Base-by-base conservation (phyloP, 2,329 filamentous ascomycete species). In the Epichloe typhina region DNA sequence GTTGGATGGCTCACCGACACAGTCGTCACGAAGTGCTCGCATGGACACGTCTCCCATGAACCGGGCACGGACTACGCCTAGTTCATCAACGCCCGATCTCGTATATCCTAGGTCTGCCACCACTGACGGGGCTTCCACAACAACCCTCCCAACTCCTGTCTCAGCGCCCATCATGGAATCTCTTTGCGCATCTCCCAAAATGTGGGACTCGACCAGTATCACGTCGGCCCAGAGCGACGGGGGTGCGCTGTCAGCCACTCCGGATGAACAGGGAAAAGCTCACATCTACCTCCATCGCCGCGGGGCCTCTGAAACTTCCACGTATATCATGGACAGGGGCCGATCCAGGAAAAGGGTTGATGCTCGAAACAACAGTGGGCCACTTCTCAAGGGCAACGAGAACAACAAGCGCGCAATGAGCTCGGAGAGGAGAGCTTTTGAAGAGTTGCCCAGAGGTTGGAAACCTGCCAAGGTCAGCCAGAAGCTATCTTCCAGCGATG, bases 371-470 rank as follows among this genome's bases (percentile, higher is more conserved):
- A 69, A 69, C 53, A 68, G 66, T 33, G 64, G 63, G 7, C 60
- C 60, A 1, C 60, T 64, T 17, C 58, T 66, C 8, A 70, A 71
- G 56, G 64, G 67, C 43, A 62, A 62, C 9, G 67, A 62, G 2
- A 71, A 71, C 3, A 46, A 15, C 11, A 75, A 72, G 62, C 66
- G 68, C 48, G 71, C 69, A 59, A 66, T 68, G 57, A 75, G 71
- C 54, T 67, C 72, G 2, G 79, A 83, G 58, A 71, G 76, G 46
- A 70, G 70, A 26, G 78, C 76, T 0, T 83, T 82, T 53, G 78
- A 82, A 59, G 67, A 71, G 46, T 68, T 85, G n/a, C 82, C 82
- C 0, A 70, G 71, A 50, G 82, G 82, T 0, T 73, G 72, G 61
- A 72, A 69, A 52, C 72, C 76, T 2, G 64, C 62, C n/a, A 73